Evolutionary conservation across 192 early-diverging fungal species (phyloP), one percentile per base, ranked within the genome.

Genomic region (Spinellus fusiger): DNA sequence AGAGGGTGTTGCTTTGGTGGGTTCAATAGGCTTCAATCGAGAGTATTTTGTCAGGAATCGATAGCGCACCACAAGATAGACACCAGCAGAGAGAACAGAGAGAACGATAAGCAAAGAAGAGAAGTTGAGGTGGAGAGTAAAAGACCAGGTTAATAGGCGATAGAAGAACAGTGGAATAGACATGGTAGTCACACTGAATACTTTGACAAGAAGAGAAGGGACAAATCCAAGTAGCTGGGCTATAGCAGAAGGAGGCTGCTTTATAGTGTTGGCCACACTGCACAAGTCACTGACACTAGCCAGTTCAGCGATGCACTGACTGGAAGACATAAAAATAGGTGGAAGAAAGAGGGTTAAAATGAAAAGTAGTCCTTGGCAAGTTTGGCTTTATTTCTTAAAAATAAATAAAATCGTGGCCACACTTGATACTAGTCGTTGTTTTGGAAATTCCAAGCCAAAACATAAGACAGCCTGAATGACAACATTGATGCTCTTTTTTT

Each of bases 21-120:
- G 59, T 3, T 78, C 73, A 9, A 75, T 70, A 0, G 86, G 84
- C n/a, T 63, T 69, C 27, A 93, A 69, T 3, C 90, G 77, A 6
- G 86, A 86, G 71, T 92, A 93, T 33, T 64, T 77, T 35, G 84
- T 92, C 50, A 88, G 77, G 40, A 90, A 58, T 12, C 77, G 77
- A 69, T 92, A 90, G 15, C 90, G 81, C 47, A 88, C 55, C n/a
- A 92, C 59, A 9, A 80, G 49, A 63, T 82, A 89, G n/a, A 57
- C 70, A 46, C 69, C 37, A 15, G 58, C 60, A 1, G 46, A 26
- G 1, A 76, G 28, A 16, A 69, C 44, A 3, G 61, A 74, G 0
- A 74, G 10, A 23, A 68, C 49, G n/a, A 81, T 40, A 5, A 82
- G 59, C 3, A 84, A 34, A 5, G 84, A 78, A 20, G 80, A 80